phyloP scores from a whole-genome alignment of 257 asterid species.

The Echites panduratus region DNA sequence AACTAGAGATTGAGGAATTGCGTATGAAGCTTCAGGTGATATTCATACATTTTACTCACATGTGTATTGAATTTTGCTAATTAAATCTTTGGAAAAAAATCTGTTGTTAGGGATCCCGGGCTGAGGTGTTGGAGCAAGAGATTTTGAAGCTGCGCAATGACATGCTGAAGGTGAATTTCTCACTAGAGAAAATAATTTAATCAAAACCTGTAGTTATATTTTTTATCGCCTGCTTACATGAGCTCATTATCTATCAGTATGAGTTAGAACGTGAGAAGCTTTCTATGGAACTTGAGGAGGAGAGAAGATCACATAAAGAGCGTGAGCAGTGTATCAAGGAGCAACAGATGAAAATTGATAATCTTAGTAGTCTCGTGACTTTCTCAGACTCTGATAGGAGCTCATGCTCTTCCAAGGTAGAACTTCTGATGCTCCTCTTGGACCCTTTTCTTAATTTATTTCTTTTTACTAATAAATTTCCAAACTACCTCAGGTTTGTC shows the following conservation, averaged over 20 bases:
- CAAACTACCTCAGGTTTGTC: neutral
- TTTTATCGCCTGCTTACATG: neutral
- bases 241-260: constrained; percentile 42
- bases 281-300: constrained; percentile 84
- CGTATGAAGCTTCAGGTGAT: constrained; percentile 84
- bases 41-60: constrained; percentile 9
- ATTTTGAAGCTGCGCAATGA: constrained; percentile 88
- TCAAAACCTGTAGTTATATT: neutral
- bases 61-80: neutral
- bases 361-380: constrained; percentile 49
- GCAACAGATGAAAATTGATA: constrained; percentile 69
- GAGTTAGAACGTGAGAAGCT: constrained; percentile 87
- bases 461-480: neutral
- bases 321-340: constrained; percentile 64
- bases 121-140: constrained; percentile 89
- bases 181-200: neutral
- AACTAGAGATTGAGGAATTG: constrained; percentile 81
- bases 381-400: constrained; percentile 47
- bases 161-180: constrained; percentile 68
- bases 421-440: constrained; percentile 9
- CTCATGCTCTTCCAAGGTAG: constrained; percentile 55
- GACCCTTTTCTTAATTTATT: constrained; percentile 1
- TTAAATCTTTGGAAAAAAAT: constrained; percentile 5
- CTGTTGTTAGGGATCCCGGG: constrained; percentile 70
- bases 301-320: constrained; percentile 81